These are phyloP conservation scores for Arabidopsis thaliana DNA, from an alignment of 345 rosid genomes.

Conservation along the genomic window DNA sequence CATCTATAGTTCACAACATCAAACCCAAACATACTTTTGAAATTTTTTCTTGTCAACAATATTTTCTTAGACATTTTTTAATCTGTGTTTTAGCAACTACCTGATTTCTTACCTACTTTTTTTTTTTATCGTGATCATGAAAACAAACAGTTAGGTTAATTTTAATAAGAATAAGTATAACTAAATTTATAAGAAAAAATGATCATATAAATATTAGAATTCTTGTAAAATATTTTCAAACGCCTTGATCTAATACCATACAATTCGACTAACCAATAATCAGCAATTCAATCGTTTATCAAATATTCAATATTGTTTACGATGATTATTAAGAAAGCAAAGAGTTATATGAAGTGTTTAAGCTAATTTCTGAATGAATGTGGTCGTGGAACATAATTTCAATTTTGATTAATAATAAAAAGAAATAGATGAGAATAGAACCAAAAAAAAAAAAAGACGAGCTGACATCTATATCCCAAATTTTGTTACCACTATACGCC, in stretches of 20 bases:
- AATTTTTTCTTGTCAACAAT: not conserved
- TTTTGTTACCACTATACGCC: no score
- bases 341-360: no score
- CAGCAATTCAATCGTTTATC: no score
- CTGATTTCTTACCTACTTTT: not conserved
- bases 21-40: not conserved
- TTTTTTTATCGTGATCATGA: not conserved
- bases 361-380: no score
- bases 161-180: not conserved
- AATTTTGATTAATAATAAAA: no score
- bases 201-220: not conserved
- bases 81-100: conserved; percentile 11
- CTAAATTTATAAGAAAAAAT: not conserved
- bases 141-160: not conserved
- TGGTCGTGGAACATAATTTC: no score
- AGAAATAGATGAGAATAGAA: no score
- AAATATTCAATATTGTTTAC: no score
- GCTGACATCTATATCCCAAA: not conserved
- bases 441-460: not conserved
- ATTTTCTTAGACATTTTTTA: not conserved
- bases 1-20: not conserved
- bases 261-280: not conserved
- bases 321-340: no score
- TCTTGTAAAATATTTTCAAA: not conserved
- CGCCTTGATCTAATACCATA: not conserved